Evolutionary conservation across 75 land plant genomes (phyloP).

Genomic region (Chamaecyparis obtusa): DNA sequence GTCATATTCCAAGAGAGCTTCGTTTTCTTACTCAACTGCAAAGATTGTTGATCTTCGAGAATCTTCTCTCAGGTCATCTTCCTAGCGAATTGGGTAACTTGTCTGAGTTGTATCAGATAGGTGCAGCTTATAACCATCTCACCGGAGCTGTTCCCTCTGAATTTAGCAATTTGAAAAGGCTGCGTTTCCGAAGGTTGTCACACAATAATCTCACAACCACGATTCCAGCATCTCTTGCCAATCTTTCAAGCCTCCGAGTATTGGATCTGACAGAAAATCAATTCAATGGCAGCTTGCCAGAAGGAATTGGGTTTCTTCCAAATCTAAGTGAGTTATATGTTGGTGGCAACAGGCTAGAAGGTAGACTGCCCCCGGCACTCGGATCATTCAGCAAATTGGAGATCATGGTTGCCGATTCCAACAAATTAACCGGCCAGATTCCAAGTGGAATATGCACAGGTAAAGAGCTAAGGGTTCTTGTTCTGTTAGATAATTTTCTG

Average conservation of each 20-base stretch:
- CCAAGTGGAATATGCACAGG: background rate
- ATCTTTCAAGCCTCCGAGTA: constrained; percentile 27
- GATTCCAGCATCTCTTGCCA: constrained; percentile 34
- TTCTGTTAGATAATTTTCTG: background rate
- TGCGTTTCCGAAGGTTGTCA: constrained; percentile 3
- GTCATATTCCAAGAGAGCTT: background rate
- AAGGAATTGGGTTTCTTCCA: constrained; percentile 35
- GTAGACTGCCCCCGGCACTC: background rate
- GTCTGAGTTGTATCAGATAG: constrained; percentile 30
- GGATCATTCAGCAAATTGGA: background rate
- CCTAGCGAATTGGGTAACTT: constrained; percentile 1
- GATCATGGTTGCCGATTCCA: background rate
- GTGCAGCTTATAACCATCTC: constrained; percentile 36
- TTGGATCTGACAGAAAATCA: constrained; percentile 46
- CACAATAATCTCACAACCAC: constrained; percentile 27
- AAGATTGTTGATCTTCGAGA: background rate
- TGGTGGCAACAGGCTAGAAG: constrained; percentile 29
- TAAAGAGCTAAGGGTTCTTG: background rate
- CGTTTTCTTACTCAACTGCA: background rate
- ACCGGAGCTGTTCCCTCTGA: constrained; percentile 25
- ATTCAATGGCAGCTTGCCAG: constrained; percentile 55
- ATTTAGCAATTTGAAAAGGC: constrained; percentile 16
- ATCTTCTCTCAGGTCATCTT: background rate
- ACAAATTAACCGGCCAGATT: background rate
- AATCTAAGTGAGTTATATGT: constrained; percentile 22